phyloP scores from a whole-genome alignment of 768 basidiomycete genomes.

The Mycena venus region DNA sequence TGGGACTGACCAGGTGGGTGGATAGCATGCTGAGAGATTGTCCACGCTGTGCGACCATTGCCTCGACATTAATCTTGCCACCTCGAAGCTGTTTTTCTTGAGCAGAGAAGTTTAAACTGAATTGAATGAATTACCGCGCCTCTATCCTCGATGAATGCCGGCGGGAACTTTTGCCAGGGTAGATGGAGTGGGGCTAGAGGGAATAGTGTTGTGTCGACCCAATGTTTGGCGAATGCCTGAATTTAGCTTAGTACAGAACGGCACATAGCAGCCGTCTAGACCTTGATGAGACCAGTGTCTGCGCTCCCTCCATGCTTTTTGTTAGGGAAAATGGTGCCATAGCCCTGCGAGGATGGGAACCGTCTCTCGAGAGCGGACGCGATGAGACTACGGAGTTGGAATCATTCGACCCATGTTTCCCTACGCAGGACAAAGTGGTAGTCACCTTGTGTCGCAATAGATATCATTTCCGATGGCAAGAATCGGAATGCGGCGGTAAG shows the following conservation, averaged over 20 bases:
- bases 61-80: slow-evolving; percentile 53
- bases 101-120: neutral
- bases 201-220: slow-evolving; percentile 61
- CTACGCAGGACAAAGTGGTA: neutral
- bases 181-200: slow-evolving; percentile 53
- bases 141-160: slow-evolving; percentile 63
- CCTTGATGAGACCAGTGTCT: slow-evolving; percentile 9
- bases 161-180: slow-evolving; percentile 63
- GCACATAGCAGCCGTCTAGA: neutral
- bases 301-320: slow-evolving; percentile 6
- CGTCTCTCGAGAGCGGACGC: slow-evolving; percentile 12
- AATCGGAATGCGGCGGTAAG: slow-evolving; percentile 73
- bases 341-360: neutral
- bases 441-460: slow-evolving; percentile 67
- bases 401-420: no score
- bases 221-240: slow-evolving; percentile 58
- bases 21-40: slow-evolving; percentile 54
- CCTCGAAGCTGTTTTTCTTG: slow-evolving; percentile 44
- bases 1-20: slow-evolving; percentile 59
- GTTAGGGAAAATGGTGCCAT: slow-evolving; percentile 7
- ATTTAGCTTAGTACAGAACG: neutral
- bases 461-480: slow-evolving; percentile 73
- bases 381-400: slow-evolving; percentile 3
- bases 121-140: slow-evolving; percentile 49
- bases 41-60: slow-evolving; percentile 47